Conservation (phyloP, 495 filamentous ascomycete genomes). For the Penicillium antarcticum region DNA sequence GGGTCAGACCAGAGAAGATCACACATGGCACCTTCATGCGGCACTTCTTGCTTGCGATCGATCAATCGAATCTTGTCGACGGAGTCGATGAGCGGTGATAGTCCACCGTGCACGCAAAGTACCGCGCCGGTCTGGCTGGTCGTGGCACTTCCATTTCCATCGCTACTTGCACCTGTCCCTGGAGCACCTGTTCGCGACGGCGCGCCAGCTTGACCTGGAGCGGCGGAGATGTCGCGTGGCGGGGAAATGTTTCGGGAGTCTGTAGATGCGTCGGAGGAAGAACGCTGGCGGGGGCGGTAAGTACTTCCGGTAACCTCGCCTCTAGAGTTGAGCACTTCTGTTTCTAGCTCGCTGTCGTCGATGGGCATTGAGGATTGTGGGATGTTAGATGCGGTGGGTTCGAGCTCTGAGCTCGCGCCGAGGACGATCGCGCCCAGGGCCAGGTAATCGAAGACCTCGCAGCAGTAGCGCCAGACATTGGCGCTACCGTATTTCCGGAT, state of each 20-base stretch:
- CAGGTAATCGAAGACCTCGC: slow-evolving; percentile 97
- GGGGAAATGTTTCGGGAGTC: slow-evolving; percentile 42
- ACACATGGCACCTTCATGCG: slow-evolving; percentile 98
- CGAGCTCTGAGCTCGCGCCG: slow-evolving; percentile 75
- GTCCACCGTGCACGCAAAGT: slow-evolving; percentile 91
- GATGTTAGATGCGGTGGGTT: slow-evolving; percentile 42
- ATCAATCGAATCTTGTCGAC: slow-evolving; percentile 95
- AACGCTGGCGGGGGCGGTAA: slow-evolving; percentile 45
- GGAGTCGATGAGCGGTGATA: slow-evolving; percentile 86
- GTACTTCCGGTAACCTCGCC: slow-evolving; percentile 75
- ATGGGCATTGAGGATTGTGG: slow-evolving; percentile 44
- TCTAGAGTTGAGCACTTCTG: slow-evolving; percentile 82
- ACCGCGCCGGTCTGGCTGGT: slow-evolving; percentile 73
- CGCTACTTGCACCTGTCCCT: slow-evolving; percentile 71
- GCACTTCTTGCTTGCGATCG: slow-evolving; percentile 96
- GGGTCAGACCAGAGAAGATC: slow-evolving; percentile 97
- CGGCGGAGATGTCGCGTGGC: slow-evolving; percentile 44
- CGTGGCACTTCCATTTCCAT: slow-evolving; percentile 53
- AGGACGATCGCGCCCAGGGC: slow-evolving; percentile 92
- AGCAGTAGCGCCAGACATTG: slow-evolving; percentile 98
- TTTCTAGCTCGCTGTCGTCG: slow-evolving; percentile 73
- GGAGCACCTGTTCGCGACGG: slow-evolving; percentile 62
- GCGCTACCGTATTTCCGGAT: slow-evolving; percentile 95
- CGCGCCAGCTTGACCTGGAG: slow-evolving; percentile 25
- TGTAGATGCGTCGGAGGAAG: slow-evolving; percentile 30